Percentiles rank a stretch among this genome's conserved stretches.
These are phyloP conservation scores for Microstegium vimineum DNA, from an alignment of 176 grass and related monocot species.

Conservation along the genomic window DNA sequence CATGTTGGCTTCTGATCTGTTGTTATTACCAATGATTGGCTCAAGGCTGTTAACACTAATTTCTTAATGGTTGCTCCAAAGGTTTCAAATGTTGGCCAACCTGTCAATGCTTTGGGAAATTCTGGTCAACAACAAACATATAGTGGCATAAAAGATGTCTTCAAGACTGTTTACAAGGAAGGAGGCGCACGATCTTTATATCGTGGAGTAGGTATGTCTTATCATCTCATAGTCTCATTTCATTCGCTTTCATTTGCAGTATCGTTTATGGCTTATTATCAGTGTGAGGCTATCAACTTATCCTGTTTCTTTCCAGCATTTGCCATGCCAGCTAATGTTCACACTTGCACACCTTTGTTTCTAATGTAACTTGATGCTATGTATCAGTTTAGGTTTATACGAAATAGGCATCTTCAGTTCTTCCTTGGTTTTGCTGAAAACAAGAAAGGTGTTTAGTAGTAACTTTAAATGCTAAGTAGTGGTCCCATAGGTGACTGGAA, in stretches of 20 bases:
- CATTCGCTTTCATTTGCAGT: neutral
- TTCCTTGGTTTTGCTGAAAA: neutral
- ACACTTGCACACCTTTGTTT: neutral
- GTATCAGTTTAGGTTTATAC: neutral
- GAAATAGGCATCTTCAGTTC: neutral
- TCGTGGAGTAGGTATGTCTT: conserved; percentile 58
- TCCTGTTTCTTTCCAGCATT: neutral
- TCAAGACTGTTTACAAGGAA: conserved; percentile 80
- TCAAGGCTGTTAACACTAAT: conserved; percentile 7
- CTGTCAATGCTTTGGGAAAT: conserved; percentile 49
- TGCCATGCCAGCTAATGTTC: neutral
- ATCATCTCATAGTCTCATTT: neutral
- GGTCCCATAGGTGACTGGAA: neutral
- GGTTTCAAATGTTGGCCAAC: conserved; percentile 43
- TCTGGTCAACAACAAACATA: conserved; percentile 52
- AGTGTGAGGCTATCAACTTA: neutral
- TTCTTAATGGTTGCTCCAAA: conserved; percentile 8
- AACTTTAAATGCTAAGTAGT: neutral
- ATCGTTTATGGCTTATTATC: neutral
- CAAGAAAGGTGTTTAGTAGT: too few species aligned
- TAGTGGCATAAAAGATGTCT: conserved; percentile 76
- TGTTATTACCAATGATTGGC: neutral
- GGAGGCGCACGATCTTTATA: conserved; percentile 79
- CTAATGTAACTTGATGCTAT: neutral
- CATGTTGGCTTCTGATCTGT: neutral